These are phyloP conservation scores for Colletotrichum destructivum DNA, from an alignment of 2,329 filamentous ascomycete genomes.

Conservation along the genomic window DNA sequence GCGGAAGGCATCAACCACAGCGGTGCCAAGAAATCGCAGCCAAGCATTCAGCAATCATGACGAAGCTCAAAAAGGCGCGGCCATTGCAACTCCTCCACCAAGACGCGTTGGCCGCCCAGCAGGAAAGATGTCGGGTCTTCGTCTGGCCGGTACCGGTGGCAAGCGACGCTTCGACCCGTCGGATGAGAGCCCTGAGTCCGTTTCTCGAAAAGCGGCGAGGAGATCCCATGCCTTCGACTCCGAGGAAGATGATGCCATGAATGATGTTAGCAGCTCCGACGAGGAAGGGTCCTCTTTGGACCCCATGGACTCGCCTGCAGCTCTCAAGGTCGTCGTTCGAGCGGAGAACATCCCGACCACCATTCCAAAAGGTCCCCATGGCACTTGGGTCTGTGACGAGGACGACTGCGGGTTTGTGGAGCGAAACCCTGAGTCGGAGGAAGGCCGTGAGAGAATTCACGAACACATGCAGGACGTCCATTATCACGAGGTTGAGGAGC, in stretches of 20 bases:
- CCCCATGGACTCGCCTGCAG: constrained; percentile 42
- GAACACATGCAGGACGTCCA: constrained; percentile 70
- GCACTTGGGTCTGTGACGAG: constrained; percentile 77
- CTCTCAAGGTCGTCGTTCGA: constrained; percentile 62
- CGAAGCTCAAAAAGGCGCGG: background rate
- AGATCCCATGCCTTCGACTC: constrained; percentile 53
- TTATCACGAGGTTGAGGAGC: constrained; percentile 62
- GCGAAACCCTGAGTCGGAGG: constrained; percentile 70
- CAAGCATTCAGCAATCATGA: background rate
- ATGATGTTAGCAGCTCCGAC: constrained; percentile 47
- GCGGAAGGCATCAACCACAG: constrained; percentile 7
- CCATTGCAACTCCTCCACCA: constrained; percentile 25
- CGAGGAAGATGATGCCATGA: constrained; percentile 52
- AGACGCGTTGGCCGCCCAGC: constrained; percentile 51
- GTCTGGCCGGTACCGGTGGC: constrained; percentile 53
- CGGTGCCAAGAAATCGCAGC: background rate
- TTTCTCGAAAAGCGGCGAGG: constrained; percentile 54
- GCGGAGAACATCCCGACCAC: constrained; percentile 66
- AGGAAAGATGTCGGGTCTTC: constrained; percentile 62
- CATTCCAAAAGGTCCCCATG: constrained; percentile 68
- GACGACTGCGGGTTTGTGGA: constrained; percentile 76
- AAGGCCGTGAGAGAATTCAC: constrained; percentile 70
- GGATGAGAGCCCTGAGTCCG: constrained; percentile 55
- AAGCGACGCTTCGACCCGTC: constrained; percentile 62
- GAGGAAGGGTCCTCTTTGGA: constrained; percentile 45